phyloP scores from a whole-genome alignment of 2,329 filamentous ascomycete genomes.

The Colletotrichum shisoi region DNA sequence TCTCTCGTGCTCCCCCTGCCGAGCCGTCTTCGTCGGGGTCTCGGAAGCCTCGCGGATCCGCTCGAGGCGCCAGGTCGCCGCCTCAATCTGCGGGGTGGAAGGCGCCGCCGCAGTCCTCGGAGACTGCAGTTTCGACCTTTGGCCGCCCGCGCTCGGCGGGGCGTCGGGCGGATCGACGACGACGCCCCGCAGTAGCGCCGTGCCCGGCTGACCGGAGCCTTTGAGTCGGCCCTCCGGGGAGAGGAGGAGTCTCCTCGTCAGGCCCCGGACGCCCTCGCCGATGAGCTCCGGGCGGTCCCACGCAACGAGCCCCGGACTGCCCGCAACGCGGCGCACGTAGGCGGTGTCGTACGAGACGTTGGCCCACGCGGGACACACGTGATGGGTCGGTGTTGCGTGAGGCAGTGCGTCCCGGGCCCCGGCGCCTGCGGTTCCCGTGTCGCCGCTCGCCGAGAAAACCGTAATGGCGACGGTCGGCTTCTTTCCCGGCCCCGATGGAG shows the following conservation, averaged over 20 bases:
- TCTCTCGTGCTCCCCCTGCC: neutral
- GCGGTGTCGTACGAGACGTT: slow-evolving; percentile 55
- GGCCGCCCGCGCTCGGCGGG: neutral
- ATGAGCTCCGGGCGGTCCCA: slow-evolving; percentile 61
- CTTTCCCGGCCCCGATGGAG: slow-evolving; percentile 40
- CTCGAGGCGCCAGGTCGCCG: slow-evolving; percentile 30
- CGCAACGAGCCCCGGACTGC: slow-evolving; percentile 55
- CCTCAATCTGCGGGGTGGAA: slow-evolving; percentile 17
- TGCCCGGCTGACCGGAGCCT: slow-evolving; percentile 41
- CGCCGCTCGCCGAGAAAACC: slow-evolving; percentile 54
- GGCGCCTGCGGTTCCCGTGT: slow-evolving; percentile 24
- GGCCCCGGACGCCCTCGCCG: slow-evolving; percentile 51
- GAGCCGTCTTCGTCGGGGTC: slow-evolving; percentile 25
- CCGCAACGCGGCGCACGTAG: slow-evolving; percentile 51
- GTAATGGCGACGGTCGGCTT: slow-evolving; percentile 58
- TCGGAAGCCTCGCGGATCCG: slow-evolving; percentile 35
- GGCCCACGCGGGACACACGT: slow-evolving; percentile 61
- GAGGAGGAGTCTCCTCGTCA: slow-evolving; percentile 53
- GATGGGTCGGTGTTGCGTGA: slow-evolving; percentile 44
- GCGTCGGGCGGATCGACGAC: slow-evolving; percentile 28
- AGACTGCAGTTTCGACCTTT: neutral
- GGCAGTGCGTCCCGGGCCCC: slow-evolving; percentile 41
- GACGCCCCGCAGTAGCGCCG: slow-evolving; percentile 47
- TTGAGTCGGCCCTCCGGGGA: slow-evolving; percentile 51
- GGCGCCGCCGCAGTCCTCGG: neutral